Conservation (phyloP, 140 eudicot species). For the Cichorium intybus region DNA sequence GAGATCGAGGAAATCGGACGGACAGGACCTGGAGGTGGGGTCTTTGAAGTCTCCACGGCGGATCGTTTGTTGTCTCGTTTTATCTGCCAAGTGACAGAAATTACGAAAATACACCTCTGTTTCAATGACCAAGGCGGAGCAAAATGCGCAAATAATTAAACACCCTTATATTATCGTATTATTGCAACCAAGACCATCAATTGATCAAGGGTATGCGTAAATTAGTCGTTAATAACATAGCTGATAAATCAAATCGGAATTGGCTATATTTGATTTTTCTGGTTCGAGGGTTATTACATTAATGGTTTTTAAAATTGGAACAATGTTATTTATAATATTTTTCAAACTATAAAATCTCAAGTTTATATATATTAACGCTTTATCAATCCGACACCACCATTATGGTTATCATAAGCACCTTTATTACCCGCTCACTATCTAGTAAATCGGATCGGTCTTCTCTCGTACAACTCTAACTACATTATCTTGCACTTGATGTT, state of each 20-base stretch:
- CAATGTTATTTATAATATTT: too few species aligned
- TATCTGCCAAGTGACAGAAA: not conserved
- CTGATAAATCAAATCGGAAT: too few species aligned
- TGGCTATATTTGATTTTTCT: not conserved
- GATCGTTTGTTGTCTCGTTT: conserved; percentile 19
- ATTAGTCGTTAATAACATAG: not conserved
- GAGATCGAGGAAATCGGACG: conserved; percentile 26
- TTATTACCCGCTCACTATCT: too few species aligned
- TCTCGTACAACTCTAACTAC: too few species aligned
- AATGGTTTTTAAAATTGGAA: not conserved
- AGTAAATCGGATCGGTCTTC: too few species aligned
- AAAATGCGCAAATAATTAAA: not conserved
- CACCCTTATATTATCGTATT: not conserved
- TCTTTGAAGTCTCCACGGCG: conserved; percentile 25
- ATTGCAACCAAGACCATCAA: not conserved
- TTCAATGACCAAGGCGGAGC: not conserved
- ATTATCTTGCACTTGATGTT: too few species aligned
- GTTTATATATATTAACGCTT: too few species aligned
- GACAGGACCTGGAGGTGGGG: conserved; percentile 14
- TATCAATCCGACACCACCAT: too few species aligned
- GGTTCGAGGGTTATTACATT: not conserved
- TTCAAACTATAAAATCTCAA: too few species aligned
- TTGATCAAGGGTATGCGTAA: not conserved
- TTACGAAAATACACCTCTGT: not conserved
- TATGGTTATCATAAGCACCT: too few species aligned